These are phyloP conservation scores for Tephrocybe sp. DNA, from an alignment of 768 basidiomycete genomes.

Conservation along the genomic window DNA sequence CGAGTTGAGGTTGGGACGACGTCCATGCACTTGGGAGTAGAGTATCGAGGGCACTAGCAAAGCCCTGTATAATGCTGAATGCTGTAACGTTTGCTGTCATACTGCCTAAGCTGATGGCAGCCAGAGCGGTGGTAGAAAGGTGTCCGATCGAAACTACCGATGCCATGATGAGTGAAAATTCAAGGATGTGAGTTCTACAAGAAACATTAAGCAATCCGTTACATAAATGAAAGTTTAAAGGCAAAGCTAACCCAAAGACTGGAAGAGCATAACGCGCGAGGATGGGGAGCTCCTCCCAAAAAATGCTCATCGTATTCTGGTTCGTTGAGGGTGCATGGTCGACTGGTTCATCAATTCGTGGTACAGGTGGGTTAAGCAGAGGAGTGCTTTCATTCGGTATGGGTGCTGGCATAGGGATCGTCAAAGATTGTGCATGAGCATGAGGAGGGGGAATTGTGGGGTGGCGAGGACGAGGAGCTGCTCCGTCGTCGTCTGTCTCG, in stretches of 20 bases:
- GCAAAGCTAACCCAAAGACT: slow-evolving; percentile 73
- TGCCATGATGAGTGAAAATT: slow-evolving; percentile 82
- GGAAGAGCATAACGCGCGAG: slow-evolving; percentile 66
- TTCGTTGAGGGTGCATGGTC: slow-evolving; percentile 20
- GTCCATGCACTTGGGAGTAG: slow-evolving; percentile 96
- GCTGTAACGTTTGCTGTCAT: slow-evolving; percentile 76
- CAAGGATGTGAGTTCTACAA: slow-evolving; percentile 70
- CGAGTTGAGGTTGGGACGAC: slow-evolving; percentile 74
- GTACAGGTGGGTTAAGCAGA: slow-evolving; percentile 51
- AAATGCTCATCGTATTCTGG: slow-evolving; percentile 25
- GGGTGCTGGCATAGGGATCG: slow-evolving; percentile 13
- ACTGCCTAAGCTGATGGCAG: slow-evolving; percentile 72
- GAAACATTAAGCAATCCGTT: not conserved
- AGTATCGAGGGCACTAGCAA: slow-evolving; percentile 85
- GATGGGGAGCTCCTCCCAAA: slow-evolving; percentile 59
- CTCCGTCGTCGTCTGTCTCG: not conserved
- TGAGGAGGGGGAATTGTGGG: slow-evolving; percentile 3
- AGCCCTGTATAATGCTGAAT: slow-evolving; percentile 79
- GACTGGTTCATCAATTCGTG: slow-evolving; percentile 51
- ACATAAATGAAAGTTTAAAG: not conserved
- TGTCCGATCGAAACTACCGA: slow-evolving; percentile 90
- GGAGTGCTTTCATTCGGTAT: slow-evolving; percentile 52
- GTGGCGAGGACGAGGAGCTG: slow-evolving; percentile 11
- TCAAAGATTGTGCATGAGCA: not conserved
- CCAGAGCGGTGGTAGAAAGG: slow-evolving; percentile 84